Evolutionary conservation across 2,329 filamentous ascomycete species (phyloP), one percentile per base, ranked within the genome.

Genomic region (Chaetomium sp.): DNA sequence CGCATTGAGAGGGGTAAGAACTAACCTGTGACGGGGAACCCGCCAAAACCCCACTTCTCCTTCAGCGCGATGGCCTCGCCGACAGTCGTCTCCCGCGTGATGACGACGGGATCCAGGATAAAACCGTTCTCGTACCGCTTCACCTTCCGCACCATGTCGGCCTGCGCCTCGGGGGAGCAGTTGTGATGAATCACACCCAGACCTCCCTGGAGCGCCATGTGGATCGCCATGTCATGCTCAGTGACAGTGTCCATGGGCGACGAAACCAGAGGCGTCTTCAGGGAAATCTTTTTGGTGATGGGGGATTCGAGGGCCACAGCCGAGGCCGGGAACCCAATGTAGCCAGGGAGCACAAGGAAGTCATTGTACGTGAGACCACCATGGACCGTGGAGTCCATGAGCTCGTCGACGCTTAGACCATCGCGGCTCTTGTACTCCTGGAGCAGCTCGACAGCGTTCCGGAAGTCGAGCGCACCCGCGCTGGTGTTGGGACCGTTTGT

Each of bases 241-340:
- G 95, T 99, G 71, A 99, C 94, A 8, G 94, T 99, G 78, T 99
- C 94, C 94, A 99, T 99, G 68, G 95, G 94, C 41, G 94, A 97
- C 47, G 94, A 99, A 63, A 97, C 84, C 69, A 99, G 91, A 58
- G 94, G 94, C 6, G 91, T 95, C 83, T 96, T 99, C 71, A 99
- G 81, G 38, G 89, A 85, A 74, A 99, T 95, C 68, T 90, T 86
- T 83, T 95, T 96, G 65, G 94, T 99, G 67, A 99, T 81, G 57
- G 90, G 90, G 38, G 92, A 90, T 66, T 97, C 94, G 59, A 99
- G 86, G 49, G 76, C 76, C 63, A 97, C 94, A 61, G 89, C 88
- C 51, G 89, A 90, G 67, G 95, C 94, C 62, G 94, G 85, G 76
- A 99, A 99, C 74, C 92, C 94, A 76, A 99, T 96, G 78, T 96